Conservation (phyloP, 2,329 filamentous ascomycete species). For the Sclerotinia sclerotiorum region DNA sequence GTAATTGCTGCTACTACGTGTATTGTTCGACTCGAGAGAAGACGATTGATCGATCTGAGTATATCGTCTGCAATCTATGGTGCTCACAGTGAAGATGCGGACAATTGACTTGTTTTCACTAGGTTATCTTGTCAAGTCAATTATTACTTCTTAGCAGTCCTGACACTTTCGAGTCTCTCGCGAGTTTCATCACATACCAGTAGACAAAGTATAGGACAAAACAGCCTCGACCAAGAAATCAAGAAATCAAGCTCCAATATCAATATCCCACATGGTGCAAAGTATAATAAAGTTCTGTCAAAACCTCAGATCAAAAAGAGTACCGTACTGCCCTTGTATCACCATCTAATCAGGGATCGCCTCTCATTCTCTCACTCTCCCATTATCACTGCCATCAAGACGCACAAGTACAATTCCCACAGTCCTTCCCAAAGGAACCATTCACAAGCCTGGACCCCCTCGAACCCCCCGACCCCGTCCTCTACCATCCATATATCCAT, state of each 20-base stretch:
- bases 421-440: neutral
- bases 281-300: constrained; percentile 13
- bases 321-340: constrained; percentile 4
- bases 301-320: neutral
- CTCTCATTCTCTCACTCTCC: neutral
- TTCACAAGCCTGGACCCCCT: neutral
- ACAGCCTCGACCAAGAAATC: neutral
- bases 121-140: neutral
- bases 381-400: constrained; percentile 8
- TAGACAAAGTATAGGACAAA: no score
- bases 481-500: no score
- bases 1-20: no score
- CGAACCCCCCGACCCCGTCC: neutral
- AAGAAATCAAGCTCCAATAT: neutral
- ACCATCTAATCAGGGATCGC: neutral
- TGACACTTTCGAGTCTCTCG: neutral
- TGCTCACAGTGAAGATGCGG: neutral
- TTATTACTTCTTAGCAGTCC: no score
- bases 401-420: constrained; percentile 7
- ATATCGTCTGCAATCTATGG: no score
- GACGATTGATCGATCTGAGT: no score
- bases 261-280: constrained; percentile 7
- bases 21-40: no score
- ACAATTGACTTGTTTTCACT: neutral
- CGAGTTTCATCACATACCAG: neutral